Conservation (phyloP, 108 stramenopile genomes). For the Cyclotella choctawhatcheeana region DNA sequence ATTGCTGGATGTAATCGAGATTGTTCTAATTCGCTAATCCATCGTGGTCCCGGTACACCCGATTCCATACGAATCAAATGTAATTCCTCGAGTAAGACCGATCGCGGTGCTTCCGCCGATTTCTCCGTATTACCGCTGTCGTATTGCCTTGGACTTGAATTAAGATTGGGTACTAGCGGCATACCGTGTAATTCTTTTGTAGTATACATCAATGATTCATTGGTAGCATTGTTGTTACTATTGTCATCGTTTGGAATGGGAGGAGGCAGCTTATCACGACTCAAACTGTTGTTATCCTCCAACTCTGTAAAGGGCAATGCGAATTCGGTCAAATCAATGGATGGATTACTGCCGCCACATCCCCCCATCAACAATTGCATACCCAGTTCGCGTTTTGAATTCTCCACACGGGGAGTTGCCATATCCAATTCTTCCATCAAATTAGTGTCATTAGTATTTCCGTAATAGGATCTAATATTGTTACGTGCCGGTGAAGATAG, state of each 20-base stretch:
- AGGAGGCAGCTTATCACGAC: too few species aligned
- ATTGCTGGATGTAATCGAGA: neutral
- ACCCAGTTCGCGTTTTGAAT: constrained; percentile 37
- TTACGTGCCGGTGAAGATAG: too few species aligned
- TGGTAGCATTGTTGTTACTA: neutral
- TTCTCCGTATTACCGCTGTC: neutral
- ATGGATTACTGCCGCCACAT: too few species aligned
- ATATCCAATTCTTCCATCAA: too few species aligned
- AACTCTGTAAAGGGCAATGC: constrained; percentile 15
- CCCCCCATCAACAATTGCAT: constrained; percentile 4
- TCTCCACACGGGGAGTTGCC: constrained; percentile 49
- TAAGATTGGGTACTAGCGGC: constrained; percentile 33
- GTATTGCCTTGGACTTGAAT: neutral
- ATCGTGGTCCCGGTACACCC: constrained; percentile 43
- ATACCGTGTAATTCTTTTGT: constrained; percentile 4
- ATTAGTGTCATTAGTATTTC: too few species aligned
- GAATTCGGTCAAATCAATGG: constrained; percentile 2
- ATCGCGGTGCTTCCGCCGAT: constrained; percentile 34
- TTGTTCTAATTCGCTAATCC: constrained; percentile 16
- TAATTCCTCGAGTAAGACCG: constrained; percentile 51
- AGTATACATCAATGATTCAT: neutral
- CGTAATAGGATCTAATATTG: too few species aligned
- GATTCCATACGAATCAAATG: constrained; percentile 56
- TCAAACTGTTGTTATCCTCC: neutral
- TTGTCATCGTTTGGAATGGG: too few species aligned